A percentile compares a stretch with the other conserved stretches of the same genome.
These are phyloP conservation scores for Sugiyamaella paludigena DNA, from an alignment of 1,139 yeast genomes.

Conservation along the genomic window DNA sequence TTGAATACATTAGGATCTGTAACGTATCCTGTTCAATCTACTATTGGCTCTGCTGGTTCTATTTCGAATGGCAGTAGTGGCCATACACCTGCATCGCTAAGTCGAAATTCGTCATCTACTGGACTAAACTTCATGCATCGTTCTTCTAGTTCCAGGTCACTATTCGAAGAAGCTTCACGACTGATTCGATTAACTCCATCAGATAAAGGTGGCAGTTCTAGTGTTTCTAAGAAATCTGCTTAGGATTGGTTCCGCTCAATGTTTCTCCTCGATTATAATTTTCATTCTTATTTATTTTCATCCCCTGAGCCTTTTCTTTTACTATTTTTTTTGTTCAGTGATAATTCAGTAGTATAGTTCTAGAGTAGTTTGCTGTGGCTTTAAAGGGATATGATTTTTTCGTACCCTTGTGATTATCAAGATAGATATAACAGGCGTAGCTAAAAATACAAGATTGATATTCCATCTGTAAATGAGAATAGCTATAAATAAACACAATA, in stretches of 20 bases:
- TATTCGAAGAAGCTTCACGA: constrained; percentile 24
- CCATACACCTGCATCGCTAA: constrained; percentile 9
- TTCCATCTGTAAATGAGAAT: too few species aligned
- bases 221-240: neutral
- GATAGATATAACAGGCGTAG: too few species aligned
- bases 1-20: neutral
- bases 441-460: too few species aligned
- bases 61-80: constrained; percentile 9
- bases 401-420: too few species aligned
- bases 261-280: neutral
- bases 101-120: constrained; percentile 16
- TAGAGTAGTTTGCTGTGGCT: neutral
- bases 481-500: too few species aligned
- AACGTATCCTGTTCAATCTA: constrained; percentile 1
- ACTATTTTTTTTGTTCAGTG: neutral
- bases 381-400: too few species aligned
- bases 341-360: constrained; percentile 1
- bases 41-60: constrained; percentile 2
- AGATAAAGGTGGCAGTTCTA: constrained; percentile 3
- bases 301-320: too few species aligned
- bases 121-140: constrained; percentile 21
- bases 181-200: constrained; percentile 20
- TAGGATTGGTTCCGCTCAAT: neutral
- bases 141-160: constrained; percentile 22
- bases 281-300: neutral